Evolutionary conservation across 169 alveolate genomes (phyloP).

Genomic region (Plasmodium malariae): DNA sequence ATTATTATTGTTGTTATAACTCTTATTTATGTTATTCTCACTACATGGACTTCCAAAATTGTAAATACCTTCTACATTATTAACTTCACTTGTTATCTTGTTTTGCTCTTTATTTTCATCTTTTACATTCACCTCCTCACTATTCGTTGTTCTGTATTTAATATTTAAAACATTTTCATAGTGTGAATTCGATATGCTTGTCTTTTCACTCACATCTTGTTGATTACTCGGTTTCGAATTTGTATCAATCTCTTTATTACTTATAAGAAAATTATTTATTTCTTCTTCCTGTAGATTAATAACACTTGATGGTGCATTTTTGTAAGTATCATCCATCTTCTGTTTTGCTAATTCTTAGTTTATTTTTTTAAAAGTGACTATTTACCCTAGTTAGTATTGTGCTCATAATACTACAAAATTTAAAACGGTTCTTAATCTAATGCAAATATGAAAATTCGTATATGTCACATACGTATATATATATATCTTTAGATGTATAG

Average conservation of each 20-base stretch:
- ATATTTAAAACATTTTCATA: not conserved
- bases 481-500: not conserved
- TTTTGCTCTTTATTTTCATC: not conserved
- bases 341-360: too few species aligned
- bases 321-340: slow-evolving; percentile 31
- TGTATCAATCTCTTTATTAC: not conserved
- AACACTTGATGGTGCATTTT: not conserved
- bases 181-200: not conserved
- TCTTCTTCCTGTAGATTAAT: not conserved
- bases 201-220: slow-evolving; percentile 2
- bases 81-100: not conserved
- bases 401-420: slow-evolving; percentile 17
- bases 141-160: not conserved
- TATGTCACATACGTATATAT: not conserved
- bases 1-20: not conserved
- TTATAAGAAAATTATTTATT: slow-evolving; percentile 1
- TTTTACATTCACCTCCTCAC: not conserved
- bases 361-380: too few species aligned
- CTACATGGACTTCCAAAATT: not conserved
- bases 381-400: not conserved
- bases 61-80: not conserved
- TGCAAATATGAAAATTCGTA: not conserved
- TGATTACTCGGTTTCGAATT: slow-evolving; percentile 8
- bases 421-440: too few species aligned
- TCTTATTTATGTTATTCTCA: not conserved